Base-by-base conservation (phyloP, 116 monocot species). In the Papilionanthe hybrid region DNA sequence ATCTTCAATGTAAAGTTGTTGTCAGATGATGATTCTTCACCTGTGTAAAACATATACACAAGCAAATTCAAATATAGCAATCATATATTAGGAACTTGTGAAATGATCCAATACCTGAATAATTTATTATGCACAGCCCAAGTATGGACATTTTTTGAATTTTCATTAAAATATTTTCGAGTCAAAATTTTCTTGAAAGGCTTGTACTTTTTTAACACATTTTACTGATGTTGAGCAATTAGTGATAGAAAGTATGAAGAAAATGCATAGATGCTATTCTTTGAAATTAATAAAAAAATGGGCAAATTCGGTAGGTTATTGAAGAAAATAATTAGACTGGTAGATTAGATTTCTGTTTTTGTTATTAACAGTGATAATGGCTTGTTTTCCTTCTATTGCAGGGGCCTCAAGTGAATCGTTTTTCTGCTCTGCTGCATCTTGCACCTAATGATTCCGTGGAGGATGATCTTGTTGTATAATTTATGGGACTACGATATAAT, bases 361-460 rank as follows among this genome's bases (percentile, higher is more conserved):
- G n/a, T n/a, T n/a, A n/a, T n/a, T n/a, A n/a, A n/a, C n/a, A n/a
- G n/a, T n/a, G n/a, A n/a, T n/a, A n/a, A n/a, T n/a, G n/a, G n/a
- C n/a, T 50, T 80, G 57, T 25, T 55, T 80, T 72, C 20, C 28
- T 75, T 60, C 23, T 25, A 22, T 76, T 83, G n/a, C 84, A 97
- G 97, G 89, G 82, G 13, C 72, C 91, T 41, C 85, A 88, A 78
- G 79, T 94, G 18, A 89, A 87, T 79, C 85, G 80, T 30, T 97
- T 94, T 82, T 80, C 79, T 81, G 83, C 91, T 77, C 84, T 97
- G 20, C 84, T 83, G 85, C 84, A 91, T 88, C 89, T 91, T 86
- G 89, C 89, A 82, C 89, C 89, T 45, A 43, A 43, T 19, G 75
- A 75, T 7, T 86, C 91, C 7, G 48, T 55, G 37, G 82, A 89